phyloP scores from a whole-genome alignment of 1,284 basidiomycete species.

The Sanghuangporus baumii region DNA sequence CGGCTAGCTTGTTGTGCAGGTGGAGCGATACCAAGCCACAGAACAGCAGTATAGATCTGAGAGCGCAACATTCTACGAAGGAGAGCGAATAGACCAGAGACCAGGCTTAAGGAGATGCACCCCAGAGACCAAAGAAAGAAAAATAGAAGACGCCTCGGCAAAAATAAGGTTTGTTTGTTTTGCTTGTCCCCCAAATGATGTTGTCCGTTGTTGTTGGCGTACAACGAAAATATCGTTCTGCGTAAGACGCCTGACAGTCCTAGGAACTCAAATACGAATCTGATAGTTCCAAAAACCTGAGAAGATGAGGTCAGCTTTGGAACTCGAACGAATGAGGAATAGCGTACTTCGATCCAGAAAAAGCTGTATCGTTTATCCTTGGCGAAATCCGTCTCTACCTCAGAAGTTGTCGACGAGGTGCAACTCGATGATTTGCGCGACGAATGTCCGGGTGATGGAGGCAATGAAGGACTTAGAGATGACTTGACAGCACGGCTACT shows the following conservation, averaged over 20 bases:
- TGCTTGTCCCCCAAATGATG: too few relatives aligned
- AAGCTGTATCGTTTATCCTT: too few relatives aligned
- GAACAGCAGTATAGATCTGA: not conserved
- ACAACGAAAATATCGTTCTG: not conserved
- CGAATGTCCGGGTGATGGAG: not conserved
- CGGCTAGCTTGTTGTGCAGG: not conserved
- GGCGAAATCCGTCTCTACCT: not conserved
- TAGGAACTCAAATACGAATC: not conserved
- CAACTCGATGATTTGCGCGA: not conserved
- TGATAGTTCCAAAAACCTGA: not conserved
- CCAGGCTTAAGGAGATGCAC: not conserved
- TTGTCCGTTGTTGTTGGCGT: not conserved
- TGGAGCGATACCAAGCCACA: not conserved
- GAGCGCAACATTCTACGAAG: not conserved
- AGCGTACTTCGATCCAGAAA: not conserved
- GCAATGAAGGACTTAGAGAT: not conserved
- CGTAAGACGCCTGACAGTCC: not conserved
- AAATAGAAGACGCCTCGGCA: not conserved
- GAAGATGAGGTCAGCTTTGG: not conserved
- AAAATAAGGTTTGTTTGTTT: too few relatives aligned
- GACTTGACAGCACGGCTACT: not conserved
- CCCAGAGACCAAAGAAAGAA: not conserved
- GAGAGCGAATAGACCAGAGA: not conserved
- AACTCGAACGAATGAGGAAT: not conserved
- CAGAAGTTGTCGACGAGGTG: not conserved